Base-by-base conservation (phyloP, 2,329 filamentous ascomycete species). In the Nothophaeocryptopus gaeumannii region DNA sequence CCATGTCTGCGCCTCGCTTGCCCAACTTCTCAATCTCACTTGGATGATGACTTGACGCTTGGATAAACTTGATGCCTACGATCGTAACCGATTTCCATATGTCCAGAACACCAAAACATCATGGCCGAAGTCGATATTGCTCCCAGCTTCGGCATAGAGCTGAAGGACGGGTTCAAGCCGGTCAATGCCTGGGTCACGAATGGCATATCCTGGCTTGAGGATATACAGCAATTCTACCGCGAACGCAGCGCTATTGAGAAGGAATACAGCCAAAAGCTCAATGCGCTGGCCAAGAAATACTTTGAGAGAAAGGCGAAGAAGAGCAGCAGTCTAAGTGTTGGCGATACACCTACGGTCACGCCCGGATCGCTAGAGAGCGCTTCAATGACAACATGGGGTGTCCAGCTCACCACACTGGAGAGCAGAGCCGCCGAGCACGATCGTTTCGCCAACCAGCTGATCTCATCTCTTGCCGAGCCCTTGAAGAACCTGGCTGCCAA, bases 91-190 rank as follows among this genome's bases (percentile, higher is more conserved):
- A 26, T 4, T 26, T 7, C 20, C 20, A 26, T 7, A 26, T 26
- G 20, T 26, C 20, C 20, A 26, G 20, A 12, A 35, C 40, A 41
- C 29, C 10, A 36, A 39, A 42, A 35, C 44, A 56, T 37, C 59
- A 95, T 95, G 89, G 84, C 86, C 67, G 88, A 91, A 72, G 81
- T 89, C 72, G 89, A 95, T 63, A 82, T 81, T 67, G 79, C 84
- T 74, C 89, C 89, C 67, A 88, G 88, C 63, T 96, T 99, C 73
- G 93, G 93, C 74, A 83, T 86, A 51, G 91, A 96, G 77, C 80
- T 97, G 70, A 97, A 95, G 89, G 93, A 99, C 83, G 89, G 88
- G 67, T 99, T 96, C 79, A 96, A 95, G 73, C 83, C 89, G 13
- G 90, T 95, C 68, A 96, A 91, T 73, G 83, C 80, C 63, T 99